Percentiles rank a stretch among this genome's conserved stretches.
phyloP scores from a whole-genome alignment of 352 stramenopile species.

The Blastocystis sp. region DNA sequence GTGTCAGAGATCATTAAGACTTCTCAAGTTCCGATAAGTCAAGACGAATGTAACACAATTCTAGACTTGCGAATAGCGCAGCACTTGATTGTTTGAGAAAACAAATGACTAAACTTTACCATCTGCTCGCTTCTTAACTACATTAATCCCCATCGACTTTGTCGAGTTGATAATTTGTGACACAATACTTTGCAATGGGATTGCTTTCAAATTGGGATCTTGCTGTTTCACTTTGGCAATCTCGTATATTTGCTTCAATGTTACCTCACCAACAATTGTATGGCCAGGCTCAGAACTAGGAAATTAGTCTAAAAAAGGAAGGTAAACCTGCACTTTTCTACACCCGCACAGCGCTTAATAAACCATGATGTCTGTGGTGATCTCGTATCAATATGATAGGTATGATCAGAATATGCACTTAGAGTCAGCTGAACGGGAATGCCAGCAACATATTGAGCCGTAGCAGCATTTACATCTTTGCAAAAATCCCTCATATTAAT shows the following conservation, averaged over 20 bases:
- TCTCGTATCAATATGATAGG: constrained; percentile 90
- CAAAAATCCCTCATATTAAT: constrained; percentile 99
- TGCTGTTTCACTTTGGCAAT: constrained; percentile 93
- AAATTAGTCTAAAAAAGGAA: not conserved
- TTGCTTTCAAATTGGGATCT: constrained; percentile 84
- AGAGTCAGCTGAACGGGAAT: constrained; percentile 85
- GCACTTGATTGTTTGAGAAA: not conserved
- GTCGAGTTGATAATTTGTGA: constrained; percentile 61
- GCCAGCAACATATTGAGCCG: constrained; percentile 80
- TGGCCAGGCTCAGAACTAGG: constrained; percentile 69
- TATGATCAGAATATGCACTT: constrained; percentile 83
- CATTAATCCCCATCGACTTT: constrained; percentile 54
- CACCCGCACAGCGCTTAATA: constrained; percentile 80
- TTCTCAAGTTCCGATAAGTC: not conserved
- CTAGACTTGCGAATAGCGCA: not conserved
- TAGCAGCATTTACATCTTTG: constrained; percentile 94
- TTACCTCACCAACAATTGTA: constrained; percentile 76
- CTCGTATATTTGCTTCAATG: constrained; percentile 90
- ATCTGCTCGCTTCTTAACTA: constrained; percentile 57
- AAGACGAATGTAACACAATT: not conserved
- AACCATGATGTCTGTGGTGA: constrained; percentile 87
- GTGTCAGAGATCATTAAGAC: not conserved
- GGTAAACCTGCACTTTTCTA: constrained; percentile 72
- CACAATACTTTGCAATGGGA: constrained; percentile 79
- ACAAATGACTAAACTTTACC: constrained; percentile 37